Base-by-base conservation (phyloP, 495 filamentous ascomycete species). In the Talaromyces stipitatus region DNA sequence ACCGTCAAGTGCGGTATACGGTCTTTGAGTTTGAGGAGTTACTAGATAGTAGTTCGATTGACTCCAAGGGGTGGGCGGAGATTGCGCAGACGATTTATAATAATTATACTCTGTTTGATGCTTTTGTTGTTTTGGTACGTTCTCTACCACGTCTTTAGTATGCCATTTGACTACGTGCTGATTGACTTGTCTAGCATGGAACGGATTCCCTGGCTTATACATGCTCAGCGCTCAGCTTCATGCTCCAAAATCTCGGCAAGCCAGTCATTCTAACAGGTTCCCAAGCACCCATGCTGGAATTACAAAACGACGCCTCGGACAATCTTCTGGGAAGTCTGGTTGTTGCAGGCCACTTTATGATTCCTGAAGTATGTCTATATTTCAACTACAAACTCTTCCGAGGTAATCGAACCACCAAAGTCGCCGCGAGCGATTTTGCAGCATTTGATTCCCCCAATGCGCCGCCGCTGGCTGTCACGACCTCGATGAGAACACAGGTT, bases 281-380 rank as follows among this genome's bases (percentile, higher is more conserved):
- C 1, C 94, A 98, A 72, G 87, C 91, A 0, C 89, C 91, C 22
- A 98, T 98, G 79, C 84, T 92, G 26, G 86, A 92, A 54, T 80
- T 97, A 18, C 91, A 97, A 66, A 95, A 86, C 33, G 94, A 98
- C 70, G 94, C 94, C 5, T 89, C 90, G n/a, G 92, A 96, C 70
- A 98, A 98, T 63, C 77, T 98, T 12, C 85, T 98, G 10, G 89
- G 90, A 26, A 91, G 90, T 20, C 77, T 97, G 55, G 92, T 96
- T 65, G 89, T 98, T 58, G 94, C 94, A 6, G 92, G 92, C 47
- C 94, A 95, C 55, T 98, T 97, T 70, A 89, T 91, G 75, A 91
- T 98, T 60, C 92, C 94, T 0, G 94, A 98, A 67, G 92, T 98
- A 28, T 92, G 90, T 67, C 78, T 98, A 46, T 97, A 95, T 76